Base-by-base conservation (phyloP, 2,329 filamentous ascomycete genomes). In the Hypoxylon sp. region DNA sequence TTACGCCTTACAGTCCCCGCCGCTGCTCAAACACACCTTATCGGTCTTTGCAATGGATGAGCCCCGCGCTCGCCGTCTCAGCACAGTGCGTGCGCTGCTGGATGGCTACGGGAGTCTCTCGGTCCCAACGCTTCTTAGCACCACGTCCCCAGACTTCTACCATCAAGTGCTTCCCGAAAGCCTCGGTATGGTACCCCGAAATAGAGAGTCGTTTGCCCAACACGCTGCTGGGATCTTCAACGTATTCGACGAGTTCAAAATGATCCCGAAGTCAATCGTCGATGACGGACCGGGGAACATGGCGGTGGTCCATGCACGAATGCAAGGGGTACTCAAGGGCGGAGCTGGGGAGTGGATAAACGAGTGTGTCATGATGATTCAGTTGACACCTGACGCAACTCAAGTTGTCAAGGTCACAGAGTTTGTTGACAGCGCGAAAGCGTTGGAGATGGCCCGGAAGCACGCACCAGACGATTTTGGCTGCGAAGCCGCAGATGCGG, bases 401-500 rank as follows among this genome's bases (percentile, higher is more conserved):
- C 39, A 73, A 39, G 74, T 80, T 13, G 54, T 65, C 14, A 71
- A 73, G 26, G 71, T 80, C 51, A 62, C 66, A 26, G 79, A 85
- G 76, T 83, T 84, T 73, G 80, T 83, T 56, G 78, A 84, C 65
- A 82, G 80, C 73, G 73, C 72, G 14, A 81, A 81, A 72, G 77
- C 83, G 64, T 68, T 75, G 47, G 78, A 80, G 65, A 79, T 80
- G 78, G 71, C 68, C 22, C 61, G 76, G 51, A 76, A 62, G 24
- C 74, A 79, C 56, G 73, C 75, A 1, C 77, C 78, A 13, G 70
- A 74, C n/a, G 61, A 71, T 42, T 79, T 81, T 67, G 74, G 55
- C 19, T 61, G 42, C 35, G 33, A 65, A 11, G 50, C 39, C 19
- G 33, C 52, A 5, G 39, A 55, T 3, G 11, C 5, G 10, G 19